Base-by-base conservation (phyloP, 805 yeast genomes). In the Metschnikowia cubensis region DNA sequence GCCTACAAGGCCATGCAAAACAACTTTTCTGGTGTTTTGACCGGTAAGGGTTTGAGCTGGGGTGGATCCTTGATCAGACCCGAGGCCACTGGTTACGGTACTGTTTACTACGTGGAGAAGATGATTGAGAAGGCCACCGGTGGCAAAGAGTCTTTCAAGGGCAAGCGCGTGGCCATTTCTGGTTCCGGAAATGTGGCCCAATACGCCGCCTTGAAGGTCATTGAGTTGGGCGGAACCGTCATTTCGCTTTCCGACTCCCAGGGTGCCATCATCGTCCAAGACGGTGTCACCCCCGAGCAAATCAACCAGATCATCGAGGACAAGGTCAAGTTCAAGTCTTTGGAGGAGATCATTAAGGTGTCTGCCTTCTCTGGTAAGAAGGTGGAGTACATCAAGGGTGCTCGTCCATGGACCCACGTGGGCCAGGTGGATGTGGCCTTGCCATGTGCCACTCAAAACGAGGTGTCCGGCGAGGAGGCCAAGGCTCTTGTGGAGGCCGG, bases 151-250 rank as follows among this genome's bases (percentile, higher is more conserved):
- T 72, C 90, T 51, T 87, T 94, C 77, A 74, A 80, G 59, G 97
- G 96, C 71, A 92, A 94, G 82, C 84, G 87, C 70, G 98, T 94
- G 62, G 91, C 96, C 65, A 84, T 92, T 67, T 91, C 97, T 53
- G 99, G 99, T 71, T 85, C 97, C 59, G 99, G 99, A 76, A 92
- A 92, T 77, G 99, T 92, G 71, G 99, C 99, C 54, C 99, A 92
- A 80, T 92, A 82, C 77, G 99, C 99, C 66, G 99, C 99, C 51
- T 81, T 92, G 71, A 92, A 92, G 82, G 95, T 86, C 59, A 89
- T 92, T 58, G 97, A 94, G 80, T 83, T 94, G 64, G 99, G 99
- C 63, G 97, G 96, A 66, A 85, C 82, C 56, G 98, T 92, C 65
- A 87, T 92, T 47, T 89, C 97, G 35, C 80, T 92, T 59, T 89